Conservation (phyloP, 768 basidiomycete genomes). For the Mrakia gelida region DNA sequence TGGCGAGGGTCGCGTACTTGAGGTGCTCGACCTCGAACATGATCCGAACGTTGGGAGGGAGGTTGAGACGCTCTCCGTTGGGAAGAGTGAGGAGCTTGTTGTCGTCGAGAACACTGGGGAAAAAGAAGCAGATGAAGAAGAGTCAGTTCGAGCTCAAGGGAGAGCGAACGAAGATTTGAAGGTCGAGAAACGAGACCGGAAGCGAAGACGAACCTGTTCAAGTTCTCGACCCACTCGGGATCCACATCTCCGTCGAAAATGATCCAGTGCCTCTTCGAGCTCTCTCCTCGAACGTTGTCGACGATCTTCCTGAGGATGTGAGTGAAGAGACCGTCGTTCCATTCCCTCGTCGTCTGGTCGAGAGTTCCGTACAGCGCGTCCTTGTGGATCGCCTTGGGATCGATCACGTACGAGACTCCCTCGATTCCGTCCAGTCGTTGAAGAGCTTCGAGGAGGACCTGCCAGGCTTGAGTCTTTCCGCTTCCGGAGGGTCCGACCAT, state of each 20-base stretch:
- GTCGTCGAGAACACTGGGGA: slow-evolving; percentile 85
- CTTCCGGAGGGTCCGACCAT: slow-evolving; percentile 98
- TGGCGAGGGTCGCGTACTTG: slow-evolving; percentile 92
- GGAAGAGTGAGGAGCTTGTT: slow-evolving; percentile 96
- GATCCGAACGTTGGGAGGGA: slow-evolving; percentile 94
- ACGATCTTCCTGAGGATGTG: slow-evolving; percentile 96
- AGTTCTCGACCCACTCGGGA: slow-evolving; percentile 99
- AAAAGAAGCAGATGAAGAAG: background rate
- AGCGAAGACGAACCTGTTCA: slow-evolving; percentile 71
- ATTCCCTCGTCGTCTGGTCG: slow-evolving; percentile 94
- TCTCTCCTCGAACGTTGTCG: slow-evolving; percentile 97
- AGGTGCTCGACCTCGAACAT: slow-evolving; percentile 99
- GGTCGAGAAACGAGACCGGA: background rate
- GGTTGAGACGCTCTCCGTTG: slow-evolving; percentile 94
- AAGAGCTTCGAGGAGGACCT: slow-evolving; percentile 81
- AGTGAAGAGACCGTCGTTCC: slow-evolving; percentile 98
- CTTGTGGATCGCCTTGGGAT: slow-evolving; percentile 98
- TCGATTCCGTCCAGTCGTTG: slow-evolving; percentile 87
- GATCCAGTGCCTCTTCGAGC: slow-evolving; percentile 95
- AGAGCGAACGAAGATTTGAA: background rate
- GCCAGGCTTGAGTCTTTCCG: slow-evolving; percentile 97
- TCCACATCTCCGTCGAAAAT: slow-evolving; percentile 99
- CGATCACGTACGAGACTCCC: slow-evolving; percentile 92
- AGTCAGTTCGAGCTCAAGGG: background rate
- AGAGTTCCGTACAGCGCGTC: slow-evolving; percentile 95